Percentiles rank a stretch among this genome's conserved stretches.
Conservation (phyloP, 2,329 filamentous ascomycete species). For the Phoma sp. region DNA sequence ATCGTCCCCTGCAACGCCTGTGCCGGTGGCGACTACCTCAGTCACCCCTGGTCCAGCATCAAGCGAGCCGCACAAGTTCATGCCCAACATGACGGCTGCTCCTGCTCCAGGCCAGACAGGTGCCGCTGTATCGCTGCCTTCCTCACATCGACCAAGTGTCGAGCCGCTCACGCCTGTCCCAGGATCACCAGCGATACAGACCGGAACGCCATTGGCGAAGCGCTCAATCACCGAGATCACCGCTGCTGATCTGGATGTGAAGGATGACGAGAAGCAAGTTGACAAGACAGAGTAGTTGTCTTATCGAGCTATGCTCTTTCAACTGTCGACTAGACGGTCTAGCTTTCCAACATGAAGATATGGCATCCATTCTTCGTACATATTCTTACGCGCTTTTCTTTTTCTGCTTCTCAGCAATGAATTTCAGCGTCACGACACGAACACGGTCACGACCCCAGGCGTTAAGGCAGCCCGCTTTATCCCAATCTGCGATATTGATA, state of each 20-base stretch:
- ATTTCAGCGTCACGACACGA: conserved; percentile 11
- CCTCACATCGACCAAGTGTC: conserved; percentile 42
- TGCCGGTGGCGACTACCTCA: conserved; percentile 4
- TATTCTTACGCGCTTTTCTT: conserved; percentile 5
- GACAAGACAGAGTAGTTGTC: conserved; percentile 16
- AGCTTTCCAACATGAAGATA: not conserved
- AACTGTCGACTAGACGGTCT: not conserved
- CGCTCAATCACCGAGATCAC: conserved; percentile 26
- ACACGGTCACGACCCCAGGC: conserved; percentile 9
- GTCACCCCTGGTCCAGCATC: conserved; percentile 9
- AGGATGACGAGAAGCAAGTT: conserved; percentile 15
- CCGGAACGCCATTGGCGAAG: conserved; percentile 29
- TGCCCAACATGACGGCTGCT: conserved; percentile 36
- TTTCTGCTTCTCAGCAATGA: conserved; percentile 2
- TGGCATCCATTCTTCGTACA: conserved; percentile 10
- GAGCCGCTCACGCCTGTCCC: conserved; percentile 48
- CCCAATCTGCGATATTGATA: conserved; percentile 19
- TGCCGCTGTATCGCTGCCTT: conserved; percentile 15
- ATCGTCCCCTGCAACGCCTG: not conserved
- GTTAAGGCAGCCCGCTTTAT: conserved; percentile 15
- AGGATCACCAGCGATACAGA: conserved; percentile 42
- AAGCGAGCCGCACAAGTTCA: conserved; percentile 36
- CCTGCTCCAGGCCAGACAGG: conserved; percentile 18
- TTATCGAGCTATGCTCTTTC: not conserved
- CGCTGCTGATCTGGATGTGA: conserved; percentile 19